Conservation (phyloP, 257 asterid genomes). For the Ajuga chamaepitys region DNA sequence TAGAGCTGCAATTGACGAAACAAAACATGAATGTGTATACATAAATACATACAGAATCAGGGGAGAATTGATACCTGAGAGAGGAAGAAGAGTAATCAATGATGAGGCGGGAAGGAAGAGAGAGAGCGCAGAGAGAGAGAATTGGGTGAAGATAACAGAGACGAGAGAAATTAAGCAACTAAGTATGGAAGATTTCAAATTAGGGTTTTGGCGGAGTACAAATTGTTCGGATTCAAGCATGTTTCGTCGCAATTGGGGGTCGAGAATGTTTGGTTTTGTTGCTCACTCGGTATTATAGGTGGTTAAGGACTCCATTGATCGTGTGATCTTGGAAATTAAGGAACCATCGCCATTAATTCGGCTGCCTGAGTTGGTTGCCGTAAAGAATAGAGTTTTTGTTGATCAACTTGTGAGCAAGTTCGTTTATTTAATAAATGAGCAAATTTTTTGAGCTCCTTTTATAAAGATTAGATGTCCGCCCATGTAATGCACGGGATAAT, state of each 20-base stretch:
- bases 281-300: not conserved
- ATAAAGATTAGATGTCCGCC: no score
- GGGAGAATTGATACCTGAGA: constrained; percentile 26
- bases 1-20: constrained; percentile 27
- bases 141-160: constrained; percentile 35
- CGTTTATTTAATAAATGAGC: no score
- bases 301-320: not conserved
- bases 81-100: constrained; percentile 31
- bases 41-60: not conserved
- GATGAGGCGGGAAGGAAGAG: constrained; percentile 28
- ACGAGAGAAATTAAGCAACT: constrained; percentile 27
- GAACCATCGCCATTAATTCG: no score
- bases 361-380: no score
- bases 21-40: not conserved
- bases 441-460: no score
- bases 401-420: no score
- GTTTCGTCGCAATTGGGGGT: not conserved
- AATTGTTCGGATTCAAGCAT: constrained; percentile 10
- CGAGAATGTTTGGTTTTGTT: not conserved
- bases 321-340: no score
- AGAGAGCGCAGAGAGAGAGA: constrained; percentile 30
- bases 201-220: not conserved
- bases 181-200: constrained; percentile 15
- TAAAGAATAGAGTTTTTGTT: no score
- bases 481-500: no score